These are phyloP conservation scores for Pachyrhizus erosus DNA, from an alignment of 306 rosid species.

Conservation along the genomic window DNA sequence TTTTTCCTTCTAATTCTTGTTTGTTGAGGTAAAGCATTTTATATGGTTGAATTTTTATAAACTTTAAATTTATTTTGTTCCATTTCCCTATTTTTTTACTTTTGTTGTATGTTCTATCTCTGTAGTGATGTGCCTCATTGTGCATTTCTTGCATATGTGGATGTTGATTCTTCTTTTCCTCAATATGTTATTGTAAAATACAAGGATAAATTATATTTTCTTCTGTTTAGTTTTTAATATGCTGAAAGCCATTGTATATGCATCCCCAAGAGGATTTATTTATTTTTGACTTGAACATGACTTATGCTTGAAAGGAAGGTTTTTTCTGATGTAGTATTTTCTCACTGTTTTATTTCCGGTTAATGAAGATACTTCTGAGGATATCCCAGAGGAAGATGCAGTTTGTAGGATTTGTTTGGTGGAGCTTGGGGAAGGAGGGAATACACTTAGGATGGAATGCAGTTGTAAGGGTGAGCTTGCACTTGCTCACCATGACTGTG, in stretches of 20 bases:
- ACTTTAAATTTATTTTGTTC: neutral
- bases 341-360: slow-evolving; percentile 42
- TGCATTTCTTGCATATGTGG: neutral
- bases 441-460: slow-evolving; percentile 80
- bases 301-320: neutral
- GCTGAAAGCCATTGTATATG: neutral
- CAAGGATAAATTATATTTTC: neutral
- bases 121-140: neutral
- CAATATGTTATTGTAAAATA: neutral
- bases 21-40: neutral
- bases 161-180: neutral
- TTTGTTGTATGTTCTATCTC: neutral
- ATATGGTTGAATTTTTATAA: neutral
- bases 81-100: neutral
- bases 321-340: neutral
- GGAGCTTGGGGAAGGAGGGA: slow-evolving; percentile 76
- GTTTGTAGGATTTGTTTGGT: slow-evolving; percentile 81
- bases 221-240: neutral
- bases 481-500: slow-evolving; percentile 85
- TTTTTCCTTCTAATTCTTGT: neutral
- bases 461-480: slow-evolving; percentile 91
- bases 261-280: neutral
- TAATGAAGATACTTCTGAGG: slow-evolving; percentile 64
- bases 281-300: neutral
- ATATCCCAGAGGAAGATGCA: slow-evolving; percentile 86